Base-by-base conservation (phyloP, 2,329 filamentous ascomycete species). In the Ilyonectria destructans region DNA sequence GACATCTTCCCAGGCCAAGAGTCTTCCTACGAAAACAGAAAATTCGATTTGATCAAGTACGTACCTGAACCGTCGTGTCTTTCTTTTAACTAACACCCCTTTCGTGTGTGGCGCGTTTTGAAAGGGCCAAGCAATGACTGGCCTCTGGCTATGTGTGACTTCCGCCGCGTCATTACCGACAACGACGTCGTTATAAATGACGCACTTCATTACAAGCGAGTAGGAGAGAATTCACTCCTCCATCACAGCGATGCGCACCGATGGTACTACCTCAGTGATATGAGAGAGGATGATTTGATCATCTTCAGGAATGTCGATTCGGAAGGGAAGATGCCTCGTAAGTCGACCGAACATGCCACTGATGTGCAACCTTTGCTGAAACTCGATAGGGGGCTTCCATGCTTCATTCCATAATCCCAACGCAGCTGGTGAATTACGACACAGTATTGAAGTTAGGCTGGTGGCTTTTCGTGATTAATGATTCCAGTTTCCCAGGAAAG, bases 141-240 rank as follows among this genome's bases (percentile, higher is more conserved):
- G 58, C 58, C 58, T 9, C 46, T 61, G 4, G 58, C 58, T 23
- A 2, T 61, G 21, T 61, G 58, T 19, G 58, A 61, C 12, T 52
- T 12, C 17, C 10, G 17, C 13, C 5, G 5, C 4, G 46, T 61
- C 9, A 31, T 45, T 21, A 3, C 12, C 4, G 26, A 51, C 6
- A 23, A 52, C 5, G 58, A 52, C 35, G 17, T 21, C 6, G 40
- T 23, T 1, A 15, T 13, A 1, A 61, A 61, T 26, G 58, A 61
- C 31, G 46, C 13, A 1, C n/a, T 61, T 2, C 58, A 52, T 13
- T 6, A n/a, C 7, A 12, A 40, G 2, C 7, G 17, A 17, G 6
- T 29, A 8, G 58, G 46, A 2, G 58, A 61, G 23, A 61, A 61
- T n/a, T 17, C 6, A 13, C 58, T 61, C 5, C 46, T 61, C 1